A percentile compares a stretch with the other conserved stretches of the same genome.
These are phyloP conservation scores for Spongospora subterranea DNA, from an alignment of 208 protist species.

Conservation along the genomic window DNA sequence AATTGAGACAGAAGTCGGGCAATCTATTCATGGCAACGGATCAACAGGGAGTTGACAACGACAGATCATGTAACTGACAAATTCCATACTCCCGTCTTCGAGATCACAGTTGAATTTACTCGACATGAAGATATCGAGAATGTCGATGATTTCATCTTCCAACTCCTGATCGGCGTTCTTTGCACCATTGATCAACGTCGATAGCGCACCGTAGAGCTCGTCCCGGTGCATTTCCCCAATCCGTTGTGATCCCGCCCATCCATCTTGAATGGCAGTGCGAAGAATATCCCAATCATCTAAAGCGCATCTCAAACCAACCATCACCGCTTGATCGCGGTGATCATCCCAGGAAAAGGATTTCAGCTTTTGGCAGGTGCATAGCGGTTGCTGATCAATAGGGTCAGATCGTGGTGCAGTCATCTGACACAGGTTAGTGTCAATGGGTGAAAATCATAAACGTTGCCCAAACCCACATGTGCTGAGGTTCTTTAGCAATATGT, in stretches of 20 bases:
- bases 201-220: neutral
- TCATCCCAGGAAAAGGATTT: no score
- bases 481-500: no score
- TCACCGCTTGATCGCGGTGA: no score
- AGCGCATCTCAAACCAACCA: constrained; percentile 26
- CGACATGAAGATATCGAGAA: neutral
- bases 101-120: constrained; percentile 56
- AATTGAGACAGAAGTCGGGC: neutral
- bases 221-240: neutral
- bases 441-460: no score
- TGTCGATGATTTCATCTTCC: constrained; percentile 46
- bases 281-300: constrained; percentile 46
- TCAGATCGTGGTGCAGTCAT: no score
- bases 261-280: constrained; percentile 1
- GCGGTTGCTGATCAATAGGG: no score
- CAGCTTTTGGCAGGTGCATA: no score
- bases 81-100: constrained; percentile 4
- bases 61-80: neutral
- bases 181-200: neutral
- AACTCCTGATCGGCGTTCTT: no score
- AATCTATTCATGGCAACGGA: neutral
- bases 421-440: no score
- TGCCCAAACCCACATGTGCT: no score
- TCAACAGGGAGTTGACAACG: neutral
- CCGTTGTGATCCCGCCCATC: constrained; percentile 7